Percentiles rank a stretch among this genome's conserved stretches.
Conservation (phyloP, 2,329 filamentous ascomycete species). For the Colletotrichum neosansevieriae region DNA sequence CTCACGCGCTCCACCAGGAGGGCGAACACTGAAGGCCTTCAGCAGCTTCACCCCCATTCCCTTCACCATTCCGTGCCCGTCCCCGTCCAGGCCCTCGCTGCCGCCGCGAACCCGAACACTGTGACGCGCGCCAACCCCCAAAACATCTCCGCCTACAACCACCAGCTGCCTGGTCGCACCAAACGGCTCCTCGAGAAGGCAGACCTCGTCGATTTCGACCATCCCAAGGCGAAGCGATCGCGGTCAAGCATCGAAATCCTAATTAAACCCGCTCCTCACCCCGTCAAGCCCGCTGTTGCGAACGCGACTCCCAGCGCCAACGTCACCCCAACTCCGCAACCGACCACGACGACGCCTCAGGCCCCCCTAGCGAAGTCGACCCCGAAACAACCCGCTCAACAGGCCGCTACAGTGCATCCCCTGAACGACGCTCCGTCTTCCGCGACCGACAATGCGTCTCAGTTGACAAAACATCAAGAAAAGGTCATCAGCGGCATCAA, state of each 20-base stretch:
- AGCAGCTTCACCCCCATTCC: slow-evolving; percentile 46
- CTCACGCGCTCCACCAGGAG: slow-evolving; percentile 64
- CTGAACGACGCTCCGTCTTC: slow-evolving; percentile 41
- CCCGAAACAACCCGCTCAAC: slow-evolving; percentile 18
- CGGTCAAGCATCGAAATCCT: slow-evolving; percentile 67
- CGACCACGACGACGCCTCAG: slow-evolving; percentile 32
- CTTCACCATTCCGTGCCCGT: slow-evolving; percentile 39
- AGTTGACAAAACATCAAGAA: slow-evolving; percentile 64
- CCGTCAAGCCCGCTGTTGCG: slow-evolving; percentile 42
- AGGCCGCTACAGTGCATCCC: slow-evolving; percentile 39
- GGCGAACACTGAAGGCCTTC: slow-evolving; percentile 54
- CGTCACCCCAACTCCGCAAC: slow-evolving; percentile 36
- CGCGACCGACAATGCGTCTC: slow-evolving; percentile 42
- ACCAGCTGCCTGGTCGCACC: slow-evolving; percentile 53
- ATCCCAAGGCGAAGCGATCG: slow-evolving; percentile 61
- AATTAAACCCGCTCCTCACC: slow-evolving; percentile 42
- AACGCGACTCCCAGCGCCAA: slow-evolving; percentile 25
- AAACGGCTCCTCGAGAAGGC: slow-evolving; percentile 62
- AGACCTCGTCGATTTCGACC: slow-evolving; percentile 57
- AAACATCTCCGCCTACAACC: slow-evolving; percentile 49
- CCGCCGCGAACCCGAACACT: slow-evolving; percentile 46
- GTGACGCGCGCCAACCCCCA: slow-evolving; percentile 47
- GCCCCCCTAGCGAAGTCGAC: slow-evolving; percentile 30
- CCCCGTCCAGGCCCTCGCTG: slow-evolving; percentile 43
- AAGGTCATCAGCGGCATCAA: slow-evolving; percentile 72